Conservation (phyloP, 768 basidiomycete species). For the Exidia glandulosa region DNA sequence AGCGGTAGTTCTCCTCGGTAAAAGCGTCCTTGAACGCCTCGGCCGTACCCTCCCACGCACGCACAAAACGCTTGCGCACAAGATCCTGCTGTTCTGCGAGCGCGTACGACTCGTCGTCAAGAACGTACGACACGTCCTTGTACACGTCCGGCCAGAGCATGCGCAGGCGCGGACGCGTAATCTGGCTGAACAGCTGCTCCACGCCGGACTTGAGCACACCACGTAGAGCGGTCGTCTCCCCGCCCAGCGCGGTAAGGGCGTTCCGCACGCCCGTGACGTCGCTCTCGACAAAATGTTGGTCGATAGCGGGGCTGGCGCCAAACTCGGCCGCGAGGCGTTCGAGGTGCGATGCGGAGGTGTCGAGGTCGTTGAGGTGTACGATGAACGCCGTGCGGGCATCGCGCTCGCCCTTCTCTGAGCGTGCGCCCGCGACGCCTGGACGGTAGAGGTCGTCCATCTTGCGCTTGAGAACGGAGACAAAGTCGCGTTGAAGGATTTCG, state of each 20-base stretch:
- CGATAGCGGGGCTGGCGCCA: slow-evolving; percentile 37
- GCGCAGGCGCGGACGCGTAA: slow-evolving; percentile 78
- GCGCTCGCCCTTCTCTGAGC: slow-evolving; percentile 66
- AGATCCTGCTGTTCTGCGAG: slow-evolving; percentile 77
- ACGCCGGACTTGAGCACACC: slow-evolving; percentile 65
- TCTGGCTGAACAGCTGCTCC: slow-evolving; percentile 92
- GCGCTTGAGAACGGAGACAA: slow-evolving; percentile 64
- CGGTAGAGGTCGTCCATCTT: slow-evolving; percentile 87
- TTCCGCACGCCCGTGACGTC: slow-evolving; percentile 43
- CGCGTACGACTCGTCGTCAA: slow-evolving; percentile 83
- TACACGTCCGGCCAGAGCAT: slow-evolving; percentile 79
- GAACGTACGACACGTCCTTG: slow-evolving; percentile 76
- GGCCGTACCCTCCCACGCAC: background rate
- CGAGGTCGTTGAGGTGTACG: slow-evolving; percentile 90
- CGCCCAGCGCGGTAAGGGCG: slow-evolving; percentile 38
- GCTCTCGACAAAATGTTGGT: slow-evolving; percentile 53
- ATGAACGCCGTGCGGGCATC: slow-evolving; percentile 75
- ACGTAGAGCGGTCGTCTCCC: slow-evolving; percentile 53
- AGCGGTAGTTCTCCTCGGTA: slow-evolving; percentile 78
- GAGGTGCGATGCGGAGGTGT: slow-evolving; percentile 80
- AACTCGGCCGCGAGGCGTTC: slow-evolving; percentile 70
- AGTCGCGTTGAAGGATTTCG: slow-evolving; percentile 75
- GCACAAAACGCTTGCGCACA: slow-evolving; percentile 78
- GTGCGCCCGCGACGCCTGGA: slow-evolving; percentile 26
- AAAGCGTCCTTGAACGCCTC: slow-evolving; percentile 52